A percentile compares a stretch with the other conserved stretches of the same genome.
Evolutionary conservation across 768 basidiomycete species (phyloP).

Genomic region (Leccinum rimulosum): DNA sequence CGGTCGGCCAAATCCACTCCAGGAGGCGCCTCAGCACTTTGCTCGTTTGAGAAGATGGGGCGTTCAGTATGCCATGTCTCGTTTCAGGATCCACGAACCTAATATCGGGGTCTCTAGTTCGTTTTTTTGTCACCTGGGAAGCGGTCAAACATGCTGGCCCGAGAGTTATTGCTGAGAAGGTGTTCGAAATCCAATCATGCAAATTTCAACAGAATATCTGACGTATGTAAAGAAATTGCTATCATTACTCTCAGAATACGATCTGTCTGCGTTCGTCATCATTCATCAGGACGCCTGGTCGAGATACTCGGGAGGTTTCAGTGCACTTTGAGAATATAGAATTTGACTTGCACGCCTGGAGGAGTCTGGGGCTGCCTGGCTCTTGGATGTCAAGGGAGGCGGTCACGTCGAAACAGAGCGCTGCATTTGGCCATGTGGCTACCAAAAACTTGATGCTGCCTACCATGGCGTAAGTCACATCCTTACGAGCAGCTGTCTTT

Average conservation of each 20-base stretch:
- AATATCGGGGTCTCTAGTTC: constrained; percentile 45
- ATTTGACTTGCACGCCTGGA: constrained; percentile 76
- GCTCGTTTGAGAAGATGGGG: too few relatives aligned
- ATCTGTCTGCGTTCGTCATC: constrained; percentile 70
- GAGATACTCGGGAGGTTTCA: constrained; percentile 89
- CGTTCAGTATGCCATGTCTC: too few relatives aligned
- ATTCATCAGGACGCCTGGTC: constrained; percentile 98
- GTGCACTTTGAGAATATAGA: constrained; percentile 85
- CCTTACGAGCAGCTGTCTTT: neutral
- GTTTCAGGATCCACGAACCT: neutral
- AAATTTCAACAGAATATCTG: constrained; percentile 63
- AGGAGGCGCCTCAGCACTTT: too few relatives aligned
- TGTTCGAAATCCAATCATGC: neutral
- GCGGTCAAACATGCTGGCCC: constrained; percentile 91
- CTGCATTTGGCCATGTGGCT: constrained; percentile 91
- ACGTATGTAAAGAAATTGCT: constrained; percentile 71
- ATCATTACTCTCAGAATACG: constrained; percentile 67
- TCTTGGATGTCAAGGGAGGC: constrained; percentile 73
- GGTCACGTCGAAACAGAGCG: constrained; percentile 75
- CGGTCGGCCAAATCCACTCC: too few relatives aligned
- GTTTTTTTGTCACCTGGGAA: constrained; percentile 96
- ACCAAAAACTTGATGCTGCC: constrained; percentile 88
- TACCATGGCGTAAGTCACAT: constrained; percentile 76
- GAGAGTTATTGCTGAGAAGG: constrained; percentile 46
- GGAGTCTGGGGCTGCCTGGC: constrained; percentile 83